Evolutionary conservation across 352 stramenopile genomes (phyloP), one percentile per base, ranked within the genome.

Genomic region (Phytopythium boreale): DNA sequence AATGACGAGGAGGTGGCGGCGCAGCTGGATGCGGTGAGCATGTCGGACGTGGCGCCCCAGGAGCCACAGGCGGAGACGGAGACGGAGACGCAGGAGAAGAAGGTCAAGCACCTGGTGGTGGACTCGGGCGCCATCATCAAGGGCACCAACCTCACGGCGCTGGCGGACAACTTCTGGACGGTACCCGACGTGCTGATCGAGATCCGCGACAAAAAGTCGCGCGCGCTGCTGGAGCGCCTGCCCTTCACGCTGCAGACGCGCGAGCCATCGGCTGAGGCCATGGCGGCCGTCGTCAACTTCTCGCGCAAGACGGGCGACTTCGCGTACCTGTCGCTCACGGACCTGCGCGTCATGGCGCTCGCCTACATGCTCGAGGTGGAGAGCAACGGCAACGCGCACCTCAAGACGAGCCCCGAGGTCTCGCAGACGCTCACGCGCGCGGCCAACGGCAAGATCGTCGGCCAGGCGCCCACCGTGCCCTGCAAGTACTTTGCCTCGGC

Each of bases 61-160:
- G 49, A 29, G 22, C 55, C 68, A 1, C 19, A 34, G 19, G 19
- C 29, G 27, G 50, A 59, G 22, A 29, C 46, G 11, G 74, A n/a
- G n/a, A n/a, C 29, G 27, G 50, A 59, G 22, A 29, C 46, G 11
- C n/a, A n/a, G n/a, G 74, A 70, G 37, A 90, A 89, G 75, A 92
- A 93, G 69, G 77, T 95, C 52, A 61, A 77, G 36, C 80, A 94
- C 63, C 66, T 96, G 19, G 82, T 96, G 27, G 76, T 96, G 47
- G 88, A 96, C 73, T 94, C 88, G 5, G 88, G 88, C 53, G 88
- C 84, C 27, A 92, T 96, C 65, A 96, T 96, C 75, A 96, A 95
- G 64, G 78, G 84, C 71, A 91, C 87, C 0, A 88, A 93, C 64
- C 59, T 96, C 44, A 77, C 69, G 20, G 67, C 80, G 31, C 70